Evolutionary conservation across 768 basidiomycete genomes (phyloP), one percentile per base, ranked within the genome.

Genomic region (Boletus sp.): DNA sequence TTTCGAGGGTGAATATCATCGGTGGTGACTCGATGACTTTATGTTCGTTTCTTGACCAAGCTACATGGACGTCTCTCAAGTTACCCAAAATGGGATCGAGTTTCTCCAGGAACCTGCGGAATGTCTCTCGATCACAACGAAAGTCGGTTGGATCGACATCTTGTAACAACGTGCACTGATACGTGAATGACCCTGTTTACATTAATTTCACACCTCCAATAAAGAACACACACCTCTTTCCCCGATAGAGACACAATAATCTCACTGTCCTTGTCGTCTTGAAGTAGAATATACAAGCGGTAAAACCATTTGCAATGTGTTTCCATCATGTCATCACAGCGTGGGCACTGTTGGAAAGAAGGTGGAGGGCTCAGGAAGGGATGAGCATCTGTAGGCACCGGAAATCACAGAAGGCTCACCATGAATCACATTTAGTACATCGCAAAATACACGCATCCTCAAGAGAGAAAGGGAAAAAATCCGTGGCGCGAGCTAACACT

Each of bases 401-500:
- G 40, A 62, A 42, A 36, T 36, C 40, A 32, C 24, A 47, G 17
- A 39, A 14, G 20, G 14, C 78, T 63, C 58, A 87, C 88, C 76
- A 69, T 50, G 72, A 64, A 8, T 78, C 63, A 69, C 88, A 90
- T 4, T 75, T 77, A 7, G 72, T 75, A 67, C 87, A 90, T 39
- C 72, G 71, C 36, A 80, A 70, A 28, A 75, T 71, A 36, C 80
- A 76, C 15, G 77, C 82, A 15, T 85, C 77, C 29, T 70, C 60
- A 30, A 87, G 62, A 30, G 76, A 64, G 33, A 76, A 71, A 1
- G 88, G 88, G 61, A 76, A 79, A 63, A 81, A 87, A 62, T 85
- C 83, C 9, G 81, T 63, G 3, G 79, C 76, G 18, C 79, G 80
- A 7, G 81, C 86, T 10, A 72, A 62, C 24, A 87, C 66, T 39